Evolutionary conservation across 192 early-diverging fungal genomes (phyloP).

Genomic region (Backusella macrospora): DNA sequence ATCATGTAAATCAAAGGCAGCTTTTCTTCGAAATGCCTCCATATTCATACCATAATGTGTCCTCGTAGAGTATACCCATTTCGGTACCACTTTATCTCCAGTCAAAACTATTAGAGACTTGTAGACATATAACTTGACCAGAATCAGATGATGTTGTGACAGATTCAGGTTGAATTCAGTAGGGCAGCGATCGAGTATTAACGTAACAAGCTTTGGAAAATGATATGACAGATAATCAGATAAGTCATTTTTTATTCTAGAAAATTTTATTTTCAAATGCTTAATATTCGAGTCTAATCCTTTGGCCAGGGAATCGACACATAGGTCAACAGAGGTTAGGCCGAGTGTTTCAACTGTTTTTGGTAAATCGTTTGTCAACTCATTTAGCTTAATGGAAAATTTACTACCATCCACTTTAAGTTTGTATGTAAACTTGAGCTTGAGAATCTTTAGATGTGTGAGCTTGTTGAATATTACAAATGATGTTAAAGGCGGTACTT

Average conservation of each 20-base stretch:
- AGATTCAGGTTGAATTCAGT: neutral
- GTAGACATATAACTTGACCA: neutral
- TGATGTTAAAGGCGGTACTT: neutral
- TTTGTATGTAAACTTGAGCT: neutral
- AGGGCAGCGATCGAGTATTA: neutral
- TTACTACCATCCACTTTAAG: neutral
- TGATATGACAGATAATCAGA: neutral
- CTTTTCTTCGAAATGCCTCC: neutral
- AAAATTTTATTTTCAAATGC: slow-evolving; percentile 6
- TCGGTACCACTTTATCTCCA: neutral
- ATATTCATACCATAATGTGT: neutral
- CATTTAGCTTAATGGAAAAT: neutral
- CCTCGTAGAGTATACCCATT: neutral
- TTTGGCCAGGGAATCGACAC: neutral
- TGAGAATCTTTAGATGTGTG: neutral
- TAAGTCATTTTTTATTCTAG: neutral
- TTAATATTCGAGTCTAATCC: neutral
- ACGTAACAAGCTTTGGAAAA: neutral
- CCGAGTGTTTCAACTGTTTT: neutral
- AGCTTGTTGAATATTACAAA: neutral
- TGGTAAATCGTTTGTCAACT: neutral
- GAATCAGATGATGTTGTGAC: neutral
- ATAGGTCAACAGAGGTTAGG: neutral
- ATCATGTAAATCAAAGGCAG: neutral
- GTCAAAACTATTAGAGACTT: neutral